A percentile compares a stretch with the other conserved stretches of the same genome.
phyloP scores from a whole-genome alignment of 257 asterid genomes.

The Coffea eugenioides region DNA sequence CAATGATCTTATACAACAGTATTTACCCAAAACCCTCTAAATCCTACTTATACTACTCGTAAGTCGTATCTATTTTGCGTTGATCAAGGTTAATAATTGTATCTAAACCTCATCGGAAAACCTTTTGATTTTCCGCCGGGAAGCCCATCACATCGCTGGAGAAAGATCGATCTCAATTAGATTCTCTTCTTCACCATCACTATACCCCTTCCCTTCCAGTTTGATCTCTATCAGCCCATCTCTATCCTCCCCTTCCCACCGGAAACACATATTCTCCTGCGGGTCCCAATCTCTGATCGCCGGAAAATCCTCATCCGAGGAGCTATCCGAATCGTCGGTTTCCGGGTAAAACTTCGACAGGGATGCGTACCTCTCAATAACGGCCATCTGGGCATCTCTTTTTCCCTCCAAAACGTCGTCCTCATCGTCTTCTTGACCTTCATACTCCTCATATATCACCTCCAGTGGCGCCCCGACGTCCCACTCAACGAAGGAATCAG shows the following conservation, averaged over 20 bases:
- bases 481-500: slow-evolving; percentile 66
- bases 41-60: background rate
- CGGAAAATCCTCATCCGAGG: slow-evolving; percentile 57
- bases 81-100: slow-evolving; percentile 28
- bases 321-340: slow-evolving; percentile 70
- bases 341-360: slow-evolving; percentile 78
- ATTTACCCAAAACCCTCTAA: slow-evolving; percentile 11
- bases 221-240: slow-evolving; percentile 79
- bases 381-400: slow-evolving; percentile 41
- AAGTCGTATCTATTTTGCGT: slow-evolving; percentile 5
- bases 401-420: slow-evolving; percentile 31
- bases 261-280: slow-evolving; percentile 42
- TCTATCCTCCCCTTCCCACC: slow-evolving; percentile 63
- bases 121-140: slow-evolving; percentile 25
- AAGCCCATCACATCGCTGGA: slow-evolving; percentile 38
- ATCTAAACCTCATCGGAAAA: slow-evolving; percentile 25
- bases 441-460: slow-evolving; percentile 71
- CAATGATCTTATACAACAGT: slow-evolving; percentile 30
- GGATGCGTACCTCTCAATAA: slow-evolving; percentile 58
- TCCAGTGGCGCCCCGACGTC: slow-evolving; percentile 90
- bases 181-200: slow-evolving; percentile 72
- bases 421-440: slow-evolving; percentile 50
- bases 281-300: slow-evolving; percentile 36
- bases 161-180: slow-evolving; percentile 74
- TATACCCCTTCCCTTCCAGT: slow-evolving; percentile 42